phyloP scores from a whole-genome alignment of 768 basidiomycete species.

The Leccinum olivaceopallidum region DNA sequence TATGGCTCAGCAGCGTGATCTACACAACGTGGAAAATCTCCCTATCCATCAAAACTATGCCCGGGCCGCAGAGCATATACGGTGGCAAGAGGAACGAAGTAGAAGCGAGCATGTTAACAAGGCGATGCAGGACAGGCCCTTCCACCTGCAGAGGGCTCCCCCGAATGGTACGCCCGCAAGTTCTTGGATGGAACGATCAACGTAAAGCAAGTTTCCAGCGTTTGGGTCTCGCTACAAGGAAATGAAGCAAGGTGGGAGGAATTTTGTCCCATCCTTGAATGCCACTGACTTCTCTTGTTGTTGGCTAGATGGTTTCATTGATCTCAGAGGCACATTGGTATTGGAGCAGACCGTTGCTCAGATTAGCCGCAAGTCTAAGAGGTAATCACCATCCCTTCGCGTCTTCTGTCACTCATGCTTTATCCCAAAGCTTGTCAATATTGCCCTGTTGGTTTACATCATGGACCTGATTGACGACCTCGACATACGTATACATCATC shows the following conservation, averaged over 20 bases:
- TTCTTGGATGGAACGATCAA: conserved; percentile 87
- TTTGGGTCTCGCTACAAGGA: conserved; percentile 77
- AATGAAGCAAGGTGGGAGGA: conserved; percentile 70
- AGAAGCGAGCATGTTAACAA: conserved; percentile 61
- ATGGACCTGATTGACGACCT: conserved; percentile 70
- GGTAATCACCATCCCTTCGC: conserved; percentile 42
- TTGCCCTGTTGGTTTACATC: conserved; percentile 71
- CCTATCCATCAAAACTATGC: conserved; percentile 80
- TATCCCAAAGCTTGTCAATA: conserved; percentile 44
- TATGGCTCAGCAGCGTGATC: conserved; percentile 70
- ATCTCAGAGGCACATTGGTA: conserved; percentile 80
- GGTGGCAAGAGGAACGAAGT: conserved; percentile 73
- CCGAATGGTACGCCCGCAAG: conserved; percentile 92
- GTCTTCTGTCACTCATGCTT: conserved; percentile 13
- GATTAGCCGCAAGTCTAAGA: conserved; percentile 69
- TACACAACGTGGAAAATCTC: conserved; percentile 59
- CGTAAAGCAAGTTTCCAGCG: conserved; percentile 71
- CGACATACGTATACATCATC: conserved; percentile 82
- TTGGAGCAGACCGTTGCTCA: conserved; percentile 76
- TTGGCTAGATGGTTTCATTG: conserved; percentile 79
- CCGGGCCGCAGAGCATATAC: conserved; percentile 77
- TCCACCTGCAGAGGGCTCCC: conserved; percentile 63
- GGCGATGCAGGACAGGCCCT: conserved; percentile 56
- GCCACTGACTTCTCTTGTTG: conserved; percentile 40
- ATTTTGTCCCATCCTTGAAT: not conserved